Evolutionary conservation across 441 rosid genomes (phyloP).

Genomic region (Omphalea diandra): DNA sequence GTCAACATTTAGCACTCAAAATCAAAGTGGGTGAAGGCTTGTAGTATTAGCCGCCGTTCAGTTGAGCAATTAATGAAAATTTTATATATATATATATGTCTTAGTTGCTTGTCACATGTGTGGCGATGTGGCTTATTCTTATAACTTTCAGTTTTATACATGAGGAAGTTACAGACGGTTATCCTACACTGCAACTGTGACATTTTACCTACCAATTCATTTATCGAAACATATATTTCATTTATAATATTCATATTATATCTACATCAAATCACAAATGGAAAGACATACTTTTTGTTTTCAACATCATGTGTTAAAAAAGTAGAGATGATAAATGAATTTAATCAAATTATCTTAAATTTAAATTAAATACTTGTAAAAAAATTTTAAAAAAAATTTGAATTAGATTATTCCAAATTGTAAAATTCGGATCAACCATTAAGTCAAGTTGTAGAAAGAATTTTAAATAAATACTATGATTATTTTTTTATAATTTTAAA

Average conservation of each 20-base stretch:
- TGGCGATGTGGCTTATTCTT: neutral
- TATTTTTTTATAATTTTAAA: no score
- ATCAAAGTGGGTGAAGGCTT: conserved; percentile 28
- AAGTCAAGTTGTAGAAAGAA: no score
- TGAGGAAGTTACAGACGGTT: conserved; percentile 28
- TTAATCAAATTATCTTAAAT: no score
- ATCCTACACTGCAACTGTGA: conserved; percentile 20
- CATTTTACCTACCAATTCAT: conserved; percentile 28
- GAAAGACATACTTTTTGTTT: no score
- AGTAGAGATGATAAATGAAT: no score
- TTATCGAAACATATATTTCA: neutral
- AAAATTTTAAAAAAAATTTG: no score
- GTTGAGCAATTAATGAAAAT: conserved; percentile 13
- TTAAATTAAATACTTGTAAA: no score
- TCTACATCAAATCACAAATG: neutral
- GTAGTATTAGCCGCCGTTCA: conserved; percentile 27
- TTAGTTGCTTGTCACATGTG: conserved; percentile 4
- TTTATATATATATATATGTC: no score
- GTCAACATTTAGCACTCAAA: conserved; percentile 21
- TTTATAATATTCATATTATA: neutral
- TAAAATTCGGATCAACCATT: no score
- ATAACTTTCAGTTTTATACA: neutral
- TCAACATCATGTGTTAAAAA: no score
- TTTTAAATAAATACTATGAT: no score
- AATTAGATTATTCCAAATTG: no score